Percentiles rank a stretch among this genome's conserved stretches.
phyloP scores from a whole-genome alignment of 305 asterid species.

The Solanum hybrid region DNA sequence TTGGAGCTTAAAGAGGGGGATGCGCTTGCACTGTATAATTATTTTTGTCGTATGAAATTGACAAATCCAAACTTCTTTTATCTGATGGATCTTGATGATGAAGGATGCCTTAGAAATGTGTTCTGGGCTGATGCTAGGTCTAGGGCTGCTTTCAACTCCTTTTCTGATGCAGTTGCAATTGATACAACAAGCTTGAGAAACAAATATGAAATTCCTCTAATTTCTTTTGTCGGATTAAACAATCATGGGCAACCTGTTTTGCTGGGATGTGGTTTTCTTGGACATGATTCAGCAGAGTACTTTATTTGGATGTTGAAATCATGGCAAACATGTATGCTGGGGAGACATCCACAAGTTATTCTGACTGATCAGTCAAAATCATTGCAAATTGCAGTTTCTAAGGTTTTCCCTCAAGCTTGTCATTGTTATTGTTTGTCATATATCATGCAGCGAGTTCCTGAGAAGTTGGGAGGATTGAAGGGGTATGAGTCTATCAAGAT shows the following conservation, averaged over 20 bases:
- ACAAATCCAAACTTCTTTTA: constrained; percentile 47
- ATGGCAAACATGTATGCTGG: constrained; percentile 48
- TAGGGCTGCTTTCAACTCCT: constrained; percentile 37
- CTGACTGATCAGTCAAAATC: constrained; percentile 39
- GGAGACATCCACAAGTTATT: constrained; percentile 36
- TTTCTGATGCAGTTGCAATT: constrained; percentile 35
- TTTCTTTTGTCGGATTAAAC: constrained; percentile 51
- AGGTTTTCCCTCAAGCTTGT: constrained; percentile 39
- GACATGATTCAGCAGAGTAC: constrained; percentile 43
- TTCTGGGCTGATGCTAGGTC: constrained; percentile 62
- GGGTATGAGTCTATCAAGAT: constrained; percentile 41
- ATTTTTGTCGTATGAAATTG: constrained; percentile 56
- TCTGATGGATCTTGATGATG: constrained; percentile 47
- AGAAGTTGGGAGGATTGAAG: constrained; percentile 48
- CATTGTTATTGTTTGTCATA: constrained; percentile 36
- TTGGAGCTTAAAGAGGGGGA: constrained; percentile 53
- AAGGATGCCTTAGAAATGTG: constrained; percentile 37
- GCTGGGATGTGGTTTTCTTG: constrained; percentile 60
- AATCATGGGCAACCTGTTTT: constrained; percentile 49
- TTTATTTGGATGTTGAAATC: constrained; percentile 48
- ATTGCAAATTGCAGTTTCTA: constrained; percentile 36
- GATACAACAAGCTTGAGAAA: constrained; percentile 48
- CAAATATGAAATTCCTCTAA: constrained; percentile 49
- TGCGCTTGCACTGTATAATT: constrained; percentile 42
- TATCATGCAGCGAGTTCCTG: constrained; percentile 51